phyloP scores from a whole-genome alignment of 495 filamentous ascomycete species.

The Xylaria venustula region DNA sequence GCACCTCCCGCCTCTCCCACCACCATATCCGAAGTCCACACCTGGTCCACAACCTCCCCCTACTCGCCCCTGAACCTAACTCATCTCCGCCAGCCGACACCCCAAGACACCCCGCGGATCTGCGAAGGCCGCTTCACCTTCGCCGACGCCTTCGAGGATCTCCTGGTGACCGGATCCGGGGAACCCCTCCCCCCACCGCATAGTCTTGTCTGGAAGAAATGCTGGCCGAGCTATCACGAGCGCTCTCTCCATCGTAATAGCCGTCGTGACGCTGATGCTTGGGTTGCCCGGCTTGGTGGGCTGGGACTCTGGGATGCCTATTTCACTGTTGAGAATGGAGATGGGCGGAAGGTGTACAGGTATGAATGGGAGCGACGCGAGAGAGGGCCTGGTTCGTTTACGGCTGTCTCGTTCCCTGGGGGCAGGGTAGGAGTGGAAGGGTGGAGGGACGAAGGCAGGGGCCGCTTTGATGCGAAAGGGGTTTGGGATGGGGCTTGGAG shows the following conservation, averaged over 20 bases:
- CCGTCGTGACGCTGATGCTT: constrained; percentile 1
- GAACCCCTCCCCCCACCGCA: constrained; percentile 7
- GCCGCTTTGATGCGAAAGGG: neutral
- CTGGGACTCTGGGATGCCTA: constrained; percentile 24
- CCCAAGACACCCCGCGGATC: constrained; percentile 22
- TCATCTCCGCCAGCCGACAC: constrained; percentile 24
- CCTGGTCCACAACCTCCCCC: constrained; percentile 24
- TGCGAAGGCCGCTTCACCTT: constrained; percentile 32
- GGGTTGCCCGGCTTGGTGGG: constrained; percentile 17
- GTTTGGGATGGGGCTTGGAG: neutral
- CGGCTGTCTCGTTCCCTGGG: neutral
- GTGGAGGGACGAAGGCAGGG: neutral
- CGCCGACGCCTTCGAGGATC: constrained; percentile 43
- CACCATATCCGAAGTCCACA: constrained; percentile 12
- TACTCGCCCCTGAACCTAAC: constrained; percentile 40
- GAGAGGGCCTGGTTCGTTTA: neutral
- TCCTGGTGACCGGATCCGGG: constrained; percentile 31
- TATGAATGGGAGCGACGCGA: neutral
- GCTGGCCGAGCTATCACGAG: too few species aligned
- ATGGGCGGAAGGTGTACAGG: neutral
- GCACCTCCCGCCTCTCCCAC: too few species aligned
- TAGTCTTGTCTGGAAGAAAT: too few species aligned
- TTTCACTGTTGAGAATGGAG: neutral
- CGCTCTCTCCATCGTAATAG: too few species aligned
- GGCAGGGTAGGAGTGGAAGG: neutral